phyloP scores from a whole-genome alignment of 192 early-diverging fungal species.

The Podila verticillata region DNA sequence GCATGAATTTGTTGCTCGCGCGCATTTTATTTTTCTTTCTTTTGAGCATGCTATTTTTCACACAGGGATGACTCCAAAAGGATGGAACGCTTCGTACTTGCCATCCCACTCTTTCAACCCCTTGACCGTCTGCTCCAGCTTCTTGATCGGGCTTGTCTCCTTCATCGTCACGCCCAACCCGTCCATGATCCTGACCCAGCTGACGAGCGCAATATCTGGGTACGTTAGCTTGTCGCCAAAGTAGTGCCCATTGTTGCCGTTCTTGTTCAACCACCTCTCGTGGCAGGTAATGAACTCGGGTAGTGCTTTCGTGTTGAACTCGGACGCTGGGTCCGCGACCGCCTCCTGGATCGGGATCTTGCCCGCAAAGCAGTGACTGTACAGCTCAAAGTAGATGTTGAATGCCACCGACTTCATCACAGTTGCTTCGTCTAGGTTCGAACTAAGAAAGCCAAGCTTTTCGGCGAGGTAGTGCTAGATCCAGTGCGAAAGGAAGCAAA shows the following conservation, averaged over 20 bases:
- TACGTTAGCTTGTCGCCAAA: slow-evolving; percentile 16
- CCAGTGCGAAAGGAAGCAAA: too few species aligned
- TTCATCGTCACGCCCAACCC: neutral
- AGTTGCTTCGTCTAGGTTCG: slow-evolving; percentile 19
- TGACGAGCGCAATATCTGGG: slow-evolving; percentile 9
- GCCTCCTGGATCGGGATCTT: slow-evolving; percentile 7
- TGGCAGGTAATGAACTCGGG: slow-evolving; percentile 23
- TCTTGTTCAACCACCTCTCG: slow-evolving; percentile 33
- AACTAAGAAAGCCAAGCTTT: slow-evolving; percentile 35
- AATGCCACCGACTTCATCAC: slow-evolving; percentile 21
- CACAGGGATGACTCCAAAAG: neutral
- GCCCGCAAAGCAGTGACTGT: neutral
- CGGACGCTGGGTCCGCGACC: slow-evolving; percentile 2
- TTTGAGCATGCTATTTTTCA: too few species aligned
- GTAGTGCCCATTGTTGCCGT: slow-evolving; percentile 25
- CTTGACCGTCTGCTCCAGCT: neutral
- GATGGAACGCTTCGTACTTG: neutral
- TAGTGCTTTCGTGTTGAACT: slow-evolving; percentile 14
- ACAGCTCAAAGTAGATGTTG: slow-evolving; percentile 34
- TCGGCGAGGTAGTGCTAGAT: slow-evolving; percentile 43
- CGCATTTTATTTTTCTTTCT: too few species aligned
- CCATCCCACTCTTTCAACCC: neutral
- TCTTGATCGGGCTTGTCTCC: neutral
- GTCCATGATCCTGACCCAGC: slow-evolving; percentile 12
- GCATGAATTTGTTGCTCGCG: too few species aligned